A percentile compares a stretch with the other conserved stretches of the same genome.
Conservation (phyloP, 495 filamentous ascomycete genomes). For the Aspergillus panamensis region DNA sequence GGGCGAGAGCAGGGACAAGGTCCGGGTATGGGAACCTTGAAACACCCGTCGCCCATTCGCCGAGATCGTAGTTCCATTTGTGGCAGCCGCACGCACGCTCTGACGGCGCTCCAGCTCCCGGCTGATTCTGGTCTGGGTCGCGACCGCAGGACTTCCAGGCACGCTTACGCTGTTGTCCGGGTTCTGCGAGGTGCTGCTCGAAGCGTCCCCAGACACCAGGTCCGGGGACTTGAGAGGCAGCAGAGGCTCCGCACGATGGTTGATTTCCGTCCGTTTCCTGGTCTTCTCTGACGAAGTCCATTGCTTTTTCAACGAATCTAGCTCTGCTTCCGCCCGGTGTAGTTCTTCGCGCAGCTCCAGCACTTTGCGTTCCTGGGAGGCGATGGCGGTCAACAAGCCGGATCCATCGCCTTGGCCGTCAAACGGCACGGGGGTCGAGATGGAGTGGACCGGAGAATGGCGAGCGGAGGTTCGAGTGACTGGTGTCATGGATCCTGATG, state of each 20-base stretch:
- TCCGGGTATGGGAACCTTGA: constrained; percentile 72
- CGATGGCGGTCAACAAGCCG: constrained; percentile 82
- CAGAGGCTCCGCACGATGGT: constrained; percentile 52
- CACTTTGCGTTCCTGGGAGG: constrained; percentile 88
- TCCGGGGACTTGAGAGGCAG: constrained; percentile 51
- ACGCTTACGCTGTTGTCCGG: constrained; percentile 32
- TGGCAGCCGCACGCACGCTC: constrained; percentile 35
- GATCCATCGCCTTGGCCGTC: constrained; percentile 54
- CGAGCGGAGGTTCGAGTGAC: constrained; percentile 33
- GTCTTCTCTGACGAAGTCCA: constrained; percentile 74
- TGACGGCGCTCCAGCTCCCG: constrained; percentile 52
- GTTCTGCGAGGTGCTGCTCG: constrained; percentile 18
- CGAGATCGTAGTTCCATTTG: constrained; percentile 38
- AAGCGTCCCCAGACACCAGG: constrained; percentile 20
- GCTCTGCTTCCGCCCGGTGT: constrained; percentile 69
- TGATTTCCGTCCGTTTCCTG: constrained; percentile 67
- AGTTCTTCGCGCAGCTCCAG: constrained; percentile 90
- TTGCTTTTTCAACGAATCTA: constrained; percentile 75
- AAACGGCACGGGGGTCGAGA: constrained; percentile 43
- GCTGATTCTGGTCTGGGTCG: constrained; percentile 33
- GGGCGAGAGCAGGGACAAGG: constrained; percentile 82
- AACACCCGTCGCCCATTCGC: constrained; percentile 57
- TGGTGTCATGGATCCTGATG: constrained; percentile 40
- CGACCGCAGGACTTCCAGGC: constrained; percentile 31
- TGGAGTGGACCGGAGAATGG: constrained; percentile 28